Evolutionary conservation across 805 yeast genomes (phyloP), one percentile per base, ranked within the genome.

Genomic region (Clavispora santaluciae): DNA sequence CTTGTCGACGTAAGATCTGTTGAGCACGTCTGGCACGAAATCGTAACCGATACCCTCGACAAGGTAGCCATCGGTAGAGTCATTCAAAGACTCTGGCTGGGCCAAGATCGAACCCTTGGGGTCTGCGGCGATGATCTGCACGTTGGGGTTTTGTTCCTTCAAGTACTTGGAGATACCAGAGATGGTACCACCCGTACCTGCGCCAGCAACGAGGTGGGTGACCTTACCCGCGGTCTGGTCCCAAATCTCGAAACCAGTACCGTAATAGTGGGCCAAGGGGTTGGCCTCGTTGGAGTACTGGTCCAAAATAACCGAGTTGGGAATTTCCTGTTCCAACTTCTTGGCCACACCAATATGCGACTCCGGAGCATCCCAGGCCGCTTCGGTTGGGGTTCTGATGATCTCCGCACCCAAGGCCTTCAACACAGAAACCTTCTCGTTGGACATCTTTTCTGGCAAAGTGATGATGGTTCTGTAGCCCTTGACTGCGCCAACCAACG

Each of bases 171-270:
- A 77, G 22, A 89, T 89, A 41, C 99, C 99, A n/a, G 95, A 72
- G 35, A 91, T 87, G 2, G 99, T 93, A 42, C 99, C 99, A 65
- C 95, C 95, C 43, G 95, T 86, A 66, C 95, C 95, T 6, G 95
- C 95, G 61, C 95, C 95, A 28, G 95, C 95, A 40, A 87, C 84
- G 34, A 87, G 70, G 46, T 82, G 87, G 40, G 78, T 79, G 40
- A 87, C 70, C 44, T 80, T 75, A 25, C 90, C 86, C 20, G 73
- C 64, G 12, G 91, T 76, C 64, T 86, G 95, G 45, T 80, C 79
- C 81, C 89, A 85, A 55, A 86, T 86, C 66, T 86, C 95, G 48
- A 67, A 79, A 41, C 95, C 95, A 17, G 95, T 86, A 40, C 90
- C 89, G 55, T 72, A 75, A 63, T 83, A 86, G 64, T 86, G 95